A percentile compares a stretch with the other conserved stretches of the same genome.
These are phyloP conservation scores for Silene noctiflora DNA, from an alignment of 179 eudicot species.

Conservation along the genomic window DNA sequence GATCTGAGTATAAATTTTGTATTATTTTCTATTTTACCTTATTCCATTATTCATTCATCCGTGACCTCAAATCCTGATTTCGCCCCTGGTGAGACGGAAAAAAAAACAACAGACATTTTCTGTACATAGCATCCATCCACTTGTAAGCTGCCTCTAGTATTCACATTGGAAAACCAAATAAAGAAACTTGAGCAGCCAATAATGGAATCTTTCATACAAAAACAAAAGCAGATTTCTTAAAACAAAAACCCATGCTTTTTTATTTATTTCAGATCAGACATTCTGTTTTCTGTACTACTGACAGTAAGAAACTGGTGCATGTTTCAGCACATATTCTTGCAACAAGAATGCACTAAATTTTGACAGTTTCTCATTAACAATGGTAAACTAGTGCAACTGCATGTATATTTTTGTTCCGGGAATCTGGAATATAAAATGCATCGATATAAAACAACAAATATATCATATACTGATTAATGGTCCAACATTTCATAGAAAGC, in stretches of 20 bases:
- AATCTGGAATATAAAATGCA: neutral
- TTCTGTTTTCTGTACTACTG: neutral
- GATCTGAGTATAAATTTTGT: too few species aligned
- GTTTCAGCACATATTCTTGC: too few species aligned
- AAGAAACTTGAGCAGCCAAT: neutral
- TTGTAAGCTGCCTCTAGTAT: neutral
- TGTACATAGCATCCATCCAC: conserved; percentile 6
- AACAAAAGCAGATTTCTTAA: neutral
- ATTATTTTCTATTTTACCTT: too few species aligned
- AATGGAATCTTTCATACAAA: conserved; percentile 1
- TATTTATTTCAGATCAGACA: conserved; percentile 11
- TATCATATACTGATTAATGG: neutral
- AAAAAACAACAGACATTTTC: too few species aligned
- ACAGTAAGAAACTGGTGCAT: conserved; percentile 2
- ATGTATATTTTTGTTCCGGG: neutral
- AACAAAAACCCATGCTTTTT: conserved; percentile 8
- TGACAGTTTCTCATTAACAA: conserved; percentile 4
- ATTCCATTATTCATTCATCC: too few species aligned
- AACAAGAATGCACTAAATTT: neutral
- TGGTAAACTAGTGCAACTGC: neutral
- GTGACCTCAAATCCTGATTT: too few species aligned
- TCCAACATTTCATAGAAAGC: conserved; percentile 1
- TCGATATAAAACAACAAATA: neutral
- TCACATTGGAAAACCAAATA: neutral
- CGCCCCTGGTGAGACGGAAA: too few species aligned